These are phyloP conservation scores for Knufia fluminis DNA, from an alignment of 2,329 filamentous ascomycete genomes.

Conservation along the genomic window DNA sequence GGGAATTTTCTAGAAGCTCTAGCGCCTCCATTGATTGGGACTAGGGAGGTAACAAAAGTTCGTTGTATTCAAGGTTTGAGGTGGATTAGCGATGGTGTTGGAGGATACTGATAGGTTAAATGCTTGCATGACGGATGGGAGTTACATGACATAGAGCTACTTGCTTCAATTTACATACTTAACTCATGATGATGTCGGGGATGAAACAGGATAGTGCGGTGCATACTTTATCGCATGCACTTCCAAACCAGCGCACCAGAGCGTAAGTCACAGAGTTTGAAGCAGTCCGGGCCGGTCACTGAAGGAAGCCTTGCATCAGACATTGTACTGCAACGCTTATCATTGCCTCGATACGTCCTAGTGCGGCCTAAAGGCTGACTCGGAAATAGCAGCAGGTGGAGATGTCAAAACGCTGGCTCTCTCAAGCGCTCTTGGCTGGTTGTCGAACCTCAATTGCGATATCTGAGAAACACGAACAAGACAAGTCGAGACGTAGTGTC, in stretches of 20 bases:
- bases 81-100: background rate
- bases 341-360: background rate
- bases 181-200: background rate
- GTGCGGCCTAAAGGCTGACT: slow-evolving; percentile 1
- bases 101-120: too few species aligned
- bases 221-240: too few species aligned
- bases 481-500: too few species aligned
- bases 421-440: background rate
- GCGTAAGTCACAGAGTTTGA: too few species aligned
- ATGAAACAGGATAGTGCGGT: background rate
- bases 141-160: background rate
- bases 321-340: background rate
- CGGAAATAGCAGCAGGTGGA: background rate
- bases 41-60: background rate
- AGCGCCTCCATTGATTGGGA: background rate
- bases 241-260: too few species aligned
- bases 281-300: background rate
- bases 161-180: background rate
- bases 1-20: background rate
- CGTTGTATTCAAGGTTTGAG: background rate
- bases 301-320: background rate
- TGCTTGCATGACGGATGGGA: too few species aligned
- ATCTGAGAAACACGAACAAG: too few species aligned
- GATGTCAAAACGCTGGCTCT: background rate
- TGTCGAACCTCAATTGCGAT: background rate